These are phyloP conservation scores for Aspergillus brunneoviolaceus DNA, from an alignment of 2,329 filamentous ascomycete genomes.

Conservation along the genomic window DNA sequence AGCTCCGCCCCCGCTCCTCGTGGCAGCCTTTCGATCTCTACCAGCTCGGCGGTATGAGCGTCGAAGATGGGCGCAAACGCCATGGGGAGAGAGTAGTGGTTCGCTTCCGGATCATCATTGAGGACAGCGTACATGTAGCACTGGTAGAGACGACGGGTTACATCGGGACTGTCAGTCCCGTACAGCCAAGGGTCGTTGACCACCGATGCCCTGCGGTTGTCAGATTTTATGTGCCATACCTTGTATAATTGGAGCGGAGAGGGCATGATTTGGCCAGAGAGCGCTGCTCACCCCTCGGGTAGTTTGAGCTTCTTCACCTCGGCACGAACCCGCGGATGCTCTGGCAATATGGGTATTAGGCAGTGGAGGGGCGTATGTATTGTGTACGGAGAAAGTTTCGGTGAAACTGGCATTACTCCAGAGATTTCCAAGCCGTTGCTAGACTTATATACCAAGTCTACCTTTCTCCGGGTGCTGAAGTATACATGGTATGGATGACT, in stretches of 20 bases:
- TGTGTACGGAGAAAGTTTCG: too few relatives aligned
- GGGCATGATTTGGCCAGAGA: not conserved
- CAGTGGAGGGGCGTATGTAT: too few relatives aligned
- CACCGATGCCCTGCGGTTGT: not conserved
- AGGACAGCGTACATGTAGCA: slow-evolving; percentile 3
- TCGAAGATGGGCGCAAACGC: slow-evolving; percentile 54
- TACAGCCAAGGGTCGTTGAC: slow-evolving; percentile 9
- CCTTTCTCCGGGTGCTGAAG: too few relatives aligned
- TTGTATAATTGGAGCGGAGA: not conserved
- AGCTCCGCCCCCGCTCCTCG: slow-evolving; percentile 42
- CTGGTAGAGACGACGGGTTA: not conserved
- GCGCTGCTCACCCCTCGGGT: not conserved
- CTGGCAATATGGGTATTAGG: too few relatives aligned
- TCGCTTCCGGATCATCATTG: slow-evolving; percentile 42
- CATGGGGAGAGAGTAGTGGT: slow-evolving; percentile 59
- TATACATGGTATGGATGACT: too few relatives aligned
- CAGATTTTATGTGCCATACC: not conserved
- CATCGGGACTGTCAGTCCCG: not conserved
- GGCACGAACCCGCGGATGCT: not conserved
- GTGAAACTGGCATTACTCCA: too few relatives aligned
- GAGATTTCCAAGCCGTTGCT: too few relatives aligned
- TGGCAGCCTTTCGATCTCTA: slow-evolving; percentile 52
- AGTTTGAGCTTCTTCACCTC: not conserved
- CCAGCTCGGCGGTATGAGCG: slow-evolving; percentile 47
- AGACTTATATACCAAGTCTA: too few relatives aligned